Evolutionary conservation across 192 early-diverging fungal species (phyloP).

Genomic region (Diversispora eburnea): DNA sequence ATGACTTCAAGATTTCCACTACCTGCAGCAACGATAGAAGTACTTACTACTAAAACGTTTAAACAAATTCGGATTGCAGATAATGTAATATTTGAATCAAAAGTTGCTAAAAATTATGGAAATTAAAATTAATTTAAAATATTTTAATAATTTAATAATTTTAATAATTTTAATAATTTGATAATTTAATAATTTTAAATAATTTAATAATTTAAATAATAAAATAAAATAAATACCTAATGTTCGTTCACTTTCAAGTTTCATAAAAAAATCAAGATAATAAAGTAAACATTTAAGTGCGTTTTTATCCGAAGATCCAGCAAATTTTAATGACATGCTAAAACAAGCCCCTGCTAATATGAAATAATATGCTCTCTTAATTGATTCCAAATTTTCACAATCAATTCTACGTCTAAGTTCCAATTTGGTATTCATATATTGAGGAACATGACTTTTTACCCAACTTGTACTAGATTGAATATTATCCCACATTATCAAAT

Average conservation of each 20-base stretch:
- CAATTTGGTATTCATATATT: constrained; percentile 44
- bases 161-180: not conserved
- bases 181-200: constrained; percentile 14
- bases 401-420: constrained; percentile 15
- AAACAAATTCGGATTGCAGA: constrained; percentile 60
- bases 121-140: constrained; percentile 1
- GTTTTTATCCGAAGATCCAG: constrained; percentile 51
- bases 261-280: constrained; percentile 52
- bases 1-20: constrained; percentile 67
- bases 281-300: constrained; percentile 51
- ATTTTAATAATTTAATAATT: not conserved
- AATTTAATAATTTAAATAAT: constrained; percentile 1
- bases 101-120: constrained; percentile 37
- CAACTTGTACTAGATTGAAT: constrained; percentile 63
- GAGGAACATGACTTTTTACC: constrained; percentile 61
- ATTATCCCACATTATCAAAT: constrained; percentile 72
- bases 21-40: constrained; percentile 77
- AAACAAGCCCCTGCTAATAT: constrained; percentile 68
- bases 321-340: constrained; percentile 64
- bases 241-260: constrained; percentile 27
- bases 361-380: constrained; percentile 59
- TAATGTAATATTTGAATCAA: constrained; percentile 62
- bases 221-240: constrained; percentile 36
- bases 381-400: constrained; percentile 41
- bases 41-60: constrained; percentile 59